Percentiles rank a stretch among this genome's conserved stretches.
These are phyloP conservation scores for Calonectria hongkongensis DNA, from an alignment of 2,329 filamentous ascomycete species.

Conservation along the genomic window DNA sequence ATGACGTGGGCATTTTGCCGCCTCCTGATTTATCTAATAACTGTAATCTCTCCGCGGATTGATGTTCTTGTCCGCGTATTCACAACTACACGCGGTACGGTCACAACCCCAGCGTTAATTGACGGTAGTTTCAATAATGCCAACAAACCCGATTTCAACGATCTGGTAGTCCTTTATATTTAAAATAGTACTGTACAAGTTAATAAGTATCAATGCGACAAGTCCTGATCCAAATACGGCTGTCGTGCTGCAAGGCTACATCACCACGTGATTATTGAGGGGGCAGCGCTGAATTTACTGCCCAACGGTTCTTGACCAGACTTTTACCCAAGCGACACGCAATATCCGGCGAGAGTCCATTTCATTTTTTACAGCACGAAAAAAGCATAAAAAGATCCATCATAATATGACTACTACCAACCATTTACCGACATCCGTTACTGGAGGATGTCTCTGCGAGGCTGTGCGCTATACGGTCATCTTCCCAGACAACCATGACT, in stretches of 20 bases:
- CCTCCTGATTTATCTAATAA: too few relatives aligned
- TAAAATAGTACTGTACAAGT: background rate
- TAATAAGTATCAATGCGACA: background rate
- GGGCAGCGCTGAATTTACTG: background rate
- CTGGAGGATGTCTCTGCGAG: slow-evolving; percentile 10
- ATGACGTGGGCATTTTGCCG: too few relatives aligned
- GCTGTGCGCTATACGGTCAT: slow-evolving; percentile 6
- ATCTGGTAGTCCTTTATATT: background rate
- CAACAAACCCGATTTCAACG: background rate
- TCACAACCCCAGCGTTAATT: background rate
- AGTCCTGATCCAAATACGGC: background rate
- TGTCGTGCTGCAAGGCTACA: background rate
- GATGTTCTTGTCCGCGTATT: background rate
- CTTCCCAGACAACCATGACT: slow-evolving; percentile 18
- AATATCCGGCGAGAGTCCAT: too few relatives aligned
- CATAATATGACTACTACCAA: background rate
- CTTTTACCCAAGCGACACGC: background rate
- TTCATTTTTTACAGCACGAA: background rate
- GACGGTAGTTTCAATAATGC: background rate
- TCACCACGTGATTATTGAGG: background rate
- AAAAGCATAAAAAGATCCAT: background rate
- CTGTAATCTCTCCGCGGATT: too few relatives aligned
- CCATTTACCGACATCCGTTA: slow-evolving; percentile 16
- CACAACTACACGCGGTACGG: background rate
- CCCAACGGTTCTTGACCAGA: background rate